Evolutionary conservation across 148 eudicot species (phyloP).

Genomic region (Suaeda aralocaspica): DNA sequence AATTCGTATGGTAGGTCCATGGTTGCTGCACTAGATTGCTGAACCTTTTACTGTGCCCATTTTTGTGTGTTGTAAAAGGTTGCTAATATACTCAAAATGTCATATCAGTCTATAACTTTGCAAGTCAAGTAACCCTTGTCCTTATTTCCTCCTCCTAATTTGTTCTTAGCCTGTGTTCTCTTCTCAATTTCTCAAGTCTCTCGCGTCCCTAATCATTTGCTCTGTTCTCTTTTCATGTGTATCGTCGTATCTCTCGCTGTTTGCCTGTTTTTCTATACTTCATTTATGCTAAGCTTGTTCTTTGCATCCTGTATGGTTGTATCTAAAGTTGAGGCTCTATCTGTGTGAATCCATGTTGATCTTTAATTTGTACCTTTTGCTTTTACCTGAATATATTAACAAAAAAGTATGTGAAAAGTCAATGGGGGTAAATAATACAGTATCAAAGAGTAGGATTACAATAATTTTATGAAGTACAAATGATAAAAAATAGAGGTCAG

Average conservation of each 20-base stretch:
- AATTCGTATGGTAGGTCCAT: conserved; percentile 26
- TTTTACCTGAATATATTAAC: background rate
- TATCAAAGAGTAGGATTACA: background rate
- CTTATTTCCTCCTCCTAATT: background rate
- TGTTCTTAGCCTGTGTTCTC: background rate
- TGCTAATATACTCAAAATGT: conserved; percentile 3
- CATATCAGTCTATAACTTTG: conserved; percentile 14
- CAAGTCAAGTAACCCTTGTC: background rate
- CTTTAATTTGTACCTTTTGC: background rate
- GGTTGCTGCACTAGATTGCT: background rate
- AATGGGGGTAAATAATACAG: background rate
- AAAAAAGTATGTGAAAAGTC: background rate
- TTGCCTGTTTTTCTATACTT: background rate
- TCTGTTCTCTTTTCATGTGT: background rate
- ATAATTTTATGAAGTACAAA: background rate
- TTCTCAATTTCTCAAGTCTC: background rate
- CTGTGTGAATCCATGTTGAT: background rate
- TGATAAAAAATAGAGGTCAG: background rate
- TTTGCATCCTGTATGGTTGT: no score
- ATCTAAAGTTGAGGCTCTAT: background rate
- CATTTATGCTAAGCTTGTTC: background rate
- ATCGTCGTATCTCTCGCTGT: background rate
- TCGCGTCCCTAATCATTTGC: background rate
- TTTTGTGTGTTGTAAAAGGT: conserved; percentile 10
- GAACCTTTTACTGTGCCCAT: conserved; percentile 4